Base-by-base conservation (phyloP, 2,329 filamentous ascomycete genomes). In the Metarhizium anisopliae region DNA sequence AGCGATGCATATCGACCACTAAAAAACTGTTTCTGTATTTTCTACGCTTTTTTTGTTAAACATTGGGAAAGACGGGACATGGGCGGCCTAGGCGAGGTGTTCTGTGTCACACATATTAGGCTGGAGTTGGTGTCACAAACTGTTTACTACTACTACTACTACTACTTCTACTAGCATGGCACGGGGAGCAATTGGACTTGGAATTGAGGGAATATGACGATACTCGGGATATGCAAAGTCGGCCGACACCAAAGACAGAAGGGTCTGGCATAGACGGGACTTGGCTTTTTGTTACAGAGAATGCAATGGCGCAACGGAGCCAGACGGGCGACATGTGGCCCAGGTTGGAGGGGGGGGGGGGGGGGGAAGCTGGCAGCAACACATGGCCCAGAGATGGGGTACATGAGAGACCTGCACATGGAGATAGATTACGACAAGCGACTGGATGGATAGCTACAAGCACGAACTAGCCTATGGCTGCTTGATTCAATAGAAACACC, bases 1-100 rank as follows among this genome's bases (percentile, higher is more conserved):
- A 76, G 74, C 72, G 75, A 69, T 74, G 74, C 74, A 75, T 77
- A 72, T 72, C 73, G 73, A 73, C 74, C 70, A 71, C 69, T 66
- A 59, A 62, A 58, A 57, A 57, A 51, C 42, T 53, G 50, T 60
- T 67, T 25, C 20, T 25, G n/a, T 47, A 25, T 25, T 20, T 47
- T 47, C 20, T 47, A 59, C 49, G n/a, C 25, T 61, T 61, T 62
- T 64, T 58, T 60, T 61, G 57, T 57, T 57, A 53, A 60, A 59
- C 57, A 57, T 59, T 25, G 53, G 60, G 61, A 59, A 59, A 62
- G 57, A 60, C 52, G 58, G 61, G 55, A 58, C 59, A 62, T 51
- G 60, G 59, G 59, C 32, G 60, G 62, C 63, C 62, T 51, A 45
- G 10, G 35, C 42, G 36, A 53, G 38, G 60, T 54, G 59, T 62